A percentile compares a stretch with the other conserved stretches of the same genome.
These are phyloP conservation scores for Blastosporella zonata DNA, from an alignment of 1,284 basidiomycete genomes.

Conservation along the genomic window DNA sequence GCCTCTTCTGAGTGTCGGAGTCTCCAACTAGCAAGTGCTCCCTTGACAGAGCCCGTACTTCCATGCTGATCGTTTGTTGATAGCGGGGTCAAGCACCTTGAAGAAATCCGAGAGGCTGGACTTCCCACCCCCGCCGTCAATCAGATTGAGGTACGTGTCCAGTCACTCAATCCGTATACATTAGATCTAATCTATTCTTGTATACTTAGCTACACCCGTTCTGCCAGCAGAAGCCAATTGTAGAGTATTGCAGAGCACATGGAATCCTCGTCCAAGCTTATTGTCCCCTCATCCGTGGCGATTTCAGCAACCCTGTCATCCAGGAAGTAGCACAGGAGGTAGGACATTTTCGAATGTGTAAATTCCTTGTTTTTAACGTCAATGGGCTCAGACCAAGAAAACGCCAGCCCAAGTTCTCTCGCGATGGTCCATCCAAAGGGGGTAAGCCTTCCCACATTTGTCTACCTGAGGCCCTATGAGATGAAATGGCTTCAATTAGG, in stretches of 20 bases:
- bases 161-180: neutral
- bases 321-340: conserved; percentile 14
- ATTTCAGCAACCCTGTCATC: conserved; percentile 12
- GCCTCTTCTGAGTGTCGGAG: conserved; percentile 15
- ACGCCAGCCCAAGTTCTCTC: conserved; percentile 12
- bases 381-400: conserved; percentile 6
- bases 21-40: conserved; percentile 13
- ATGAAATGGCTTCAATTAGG: neutral
- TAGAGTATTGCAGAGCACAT: conserved; percentile 15
- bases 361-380: neutral
- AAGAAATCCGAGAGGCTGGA: conserved; percentile 16
- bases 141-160: conserved; percentile 12
- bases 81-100: conserved; percentile 14
- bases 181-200: neutral
- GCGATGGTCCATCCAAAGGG: conserved; percentile 17
- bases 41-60: too few relatives aligned
- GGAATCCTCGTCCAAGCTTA: conserved; percentile 14
- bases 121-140: conserved; percentile 13
- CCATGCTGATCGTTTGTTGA: neutral
- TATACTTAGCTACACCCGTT: conserved; percentile 15
- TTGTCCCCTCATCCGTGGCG: conserved; percentile 15
- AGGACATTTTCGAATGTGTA: neutral
- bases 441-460: conserved; percentile 6
- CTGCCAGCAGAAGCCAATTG: conserved; percentile 17
- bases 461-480: too few relatives aligned